Evolutionary conservation across 2,329 filamentous ascomycete species (phyloP), one percentile per base, ranked within the genome.

Genomic region (Fonsecaea pedrosoi): DNA sequence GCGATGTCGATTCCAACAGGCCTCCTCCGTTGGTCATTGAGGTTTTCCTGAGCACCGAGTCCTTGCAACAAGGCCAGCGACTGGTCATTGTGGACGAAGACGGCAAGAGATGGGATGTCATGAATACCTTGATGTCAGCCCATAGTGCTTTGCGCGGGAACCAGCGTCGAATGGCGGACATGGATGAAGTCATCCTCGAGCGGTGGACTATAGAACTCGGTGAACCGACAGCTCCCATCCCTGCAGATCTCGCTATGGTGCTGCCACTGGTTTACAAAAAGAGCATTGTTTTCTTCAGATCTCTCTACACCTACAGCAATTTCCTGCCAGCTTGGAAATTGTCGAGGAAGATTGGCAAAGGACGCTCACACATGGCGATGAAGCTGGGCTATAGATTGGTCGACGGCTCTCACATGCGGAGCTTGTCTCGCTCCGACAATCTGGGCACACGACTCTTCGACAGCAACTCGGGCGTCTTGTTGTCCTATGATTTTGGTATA

Each of bases 221-320:
- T 75, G 86, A 87, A 72, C 75, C 92, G 64, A 73, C 82, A 5
- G 73, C 81, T 45, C 66, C 69, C 13, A 63, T 72, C 0, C 69
- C 71, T 15, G 54, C 67, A n/a, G 85, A 88, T 66, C 78, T 88
- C 60, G 83, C 79, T 61, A 82, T 86, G 55, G 82, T 86, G 37
- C 82, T 98, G 60, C 93, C 95, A 13, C 94, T 92, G 60, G 89
- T 97, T 66, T 99, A 99, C 84, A 99, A 99, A 81, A 95, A 96
- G 80, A 92, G 92, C 73, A 96, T 99, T 70, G 91, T 98, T 72
- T 88, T 97, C 73, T 97, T 98, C 79, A 87, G 95, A 67, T 93
- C 93, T 1, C 84, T 99, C 54, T 97, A 92, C 77, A 88, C 92
- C 58, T 91, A 91, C 62, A 87, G 92, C 48, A 90, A 92, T 73